A percentile compares a stretch with the other conserved stretches of the same genome.
phyloP scores from a whole-genome alignment of 768 basidiomycete genomes.

The Tubosaeta sp. region DNA sequence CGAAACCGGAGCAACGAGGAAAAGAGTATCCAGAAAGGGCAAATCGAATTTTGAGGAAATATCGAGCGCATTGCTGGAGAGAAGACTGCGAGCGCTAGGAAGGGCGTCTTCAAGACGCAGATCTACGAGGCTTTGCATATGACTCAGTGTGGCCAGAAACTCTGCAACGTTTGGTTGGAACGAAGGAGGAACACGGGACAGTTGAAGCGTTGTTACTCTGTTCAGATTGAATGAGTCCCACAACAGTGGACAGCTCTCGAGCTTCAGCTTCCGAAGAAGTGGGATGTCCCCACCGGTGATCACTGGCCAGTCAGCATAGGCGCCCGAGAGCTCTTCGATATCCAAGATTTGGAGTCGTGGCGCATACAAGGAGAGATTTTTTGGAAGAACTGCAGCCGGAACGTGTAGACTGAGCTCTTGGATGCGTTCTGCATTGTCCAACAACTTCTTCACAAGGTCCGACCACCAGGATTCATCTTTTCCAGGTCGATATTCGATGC shows the following conservation, averaged over 20 bases:
- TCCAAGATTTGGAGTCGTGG: neutral
- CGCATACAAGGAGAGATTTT: neutral
- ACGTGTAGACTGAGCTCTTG: neutral
- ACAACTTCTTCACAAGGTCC: neutral
- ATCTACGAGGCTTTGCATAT: constrained; percentile 31
- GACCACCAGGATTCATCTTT: neutral
- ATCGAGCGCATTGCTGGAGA: neutral
- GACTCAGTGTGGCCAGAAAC: constrained; percentile 29
- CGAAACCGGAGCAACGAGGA: constrained; percentile 2
- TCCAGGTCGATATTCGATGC: neutral
- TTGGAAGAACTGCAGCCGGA: neutral
- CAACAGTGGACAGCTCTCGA: neutral
- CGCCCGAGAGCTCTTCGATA: neutral
- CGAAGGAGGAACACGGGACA: constrained; percentile 20
- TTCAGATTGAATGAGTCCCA: neutral
- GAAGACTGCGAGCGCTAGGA: constrained; percentile 2
- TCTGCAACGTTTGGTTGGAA: constrained; percentile 26
- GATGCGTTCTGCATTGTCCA: neutral
- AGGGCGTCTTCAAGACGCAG: constrained; percentile 32
- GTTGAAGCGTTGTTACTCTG: constrained; percentile 32
- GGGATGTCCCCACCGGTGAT: neutral
- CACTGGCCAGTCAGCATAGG: neutral
- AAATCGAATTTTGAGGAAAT: neutral
- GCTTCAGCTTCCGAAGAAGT: neutral
- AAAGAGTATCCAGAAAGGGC: constrained; percentile 1